Base-by-base conservation (phyloP, 139 green algal species). In the Micractinium sp. region DNA sequence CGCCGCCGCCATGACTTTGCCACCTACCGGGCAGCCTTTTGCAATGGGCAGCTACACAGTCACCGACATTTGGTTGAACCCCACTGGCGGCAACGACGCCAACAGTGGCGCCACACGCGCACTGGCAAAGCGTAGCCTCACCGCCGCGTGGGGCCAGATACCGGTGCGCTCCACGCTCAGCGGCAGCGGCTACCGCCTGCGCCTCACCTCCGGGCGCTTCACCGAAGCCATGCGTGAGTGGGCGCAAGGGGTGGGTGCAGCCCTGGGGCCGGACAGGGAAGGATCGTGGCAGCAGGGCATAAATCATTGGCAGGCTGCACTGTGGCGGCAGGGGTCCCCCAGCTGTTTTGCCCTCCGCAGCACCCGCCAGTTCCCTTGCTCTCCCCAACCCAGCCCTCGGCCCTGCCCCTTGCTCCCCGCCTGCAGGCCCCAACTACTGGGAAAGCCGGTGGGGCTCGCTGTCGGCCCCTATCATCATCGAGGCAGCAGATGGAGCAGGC, bases 351-450 rank as follows among this genome's bases (percentile, higher is more conserved):
- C 63, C 16, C 63, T 29, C 63, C 7, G 63, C 63, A 71, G 2
- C 63, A 2, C 20, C 63, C 14, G 63, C 63, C 63, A 71, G 12
- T 27, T 71, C 29, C 20, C 69, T 38, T 76, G 69, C 69, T 12
- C 22, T 20, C 22, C 29, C 14, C 69, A 76, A 4, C 29, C 25
- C 29, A 35, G 27, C 69, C 63, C 4, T 12, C 63, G 63, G 22
- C 63, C 74, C 15, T 53, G 74, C 35, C 33, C 4, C 7, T 41
- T 73, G 22, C 16, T 16, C 4, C 35, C 25, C 12, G 23, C 47
- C 29, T 29, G 47, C 78, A 84, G 78, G 53, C 25, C 78, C 78
- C 29, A 84, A 35, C 78, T 84, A 63, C 27, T 84, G 78, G 78
- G 31, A 35, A 9, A 63, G 56, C 25, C 22, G 78, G 15, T 84